Evolutionary conservation across 2,329 filamentous ascomycete species (phyloP).

Genomic region (Seiridium cupressi): DNA sequence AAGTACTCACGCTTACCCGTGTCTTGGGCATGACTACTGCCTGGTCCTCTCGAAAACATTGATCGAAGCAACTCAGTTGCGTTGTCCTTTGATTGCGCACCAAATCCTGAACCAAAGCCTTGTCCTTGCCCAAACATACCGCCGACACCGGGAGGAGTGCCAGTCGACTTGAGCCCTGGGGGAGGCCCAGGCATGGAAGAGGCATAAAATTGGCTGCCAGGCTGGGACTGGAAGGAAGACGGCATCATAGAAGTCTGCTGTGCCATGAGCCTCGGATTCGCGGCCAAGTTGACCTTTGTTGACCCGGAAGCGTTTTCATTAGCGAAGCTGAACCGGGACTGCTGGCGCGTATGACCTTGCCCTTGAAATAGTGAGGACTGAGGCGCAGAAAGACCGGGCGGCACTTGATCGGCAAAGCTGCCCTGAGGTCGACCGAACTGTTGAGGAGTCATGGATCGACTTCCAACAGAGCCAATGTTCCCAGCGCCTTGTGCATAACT

Average conservation of each 20-base stretch:
- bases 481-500: constrained; percentile 47
- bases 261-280: constrained; percentile 76
- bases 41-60: constrained; percentile 41
- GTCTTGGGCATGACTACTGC: constrained; percentile 73
- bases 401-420: constrained; percentile 59
- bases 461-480: constrained; percentile 59
- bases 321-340: constrained; percentile 84
- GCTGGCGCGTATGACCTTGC: constrained; percentile 74
- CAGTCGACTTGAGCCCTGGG: constrained; percentile 90
- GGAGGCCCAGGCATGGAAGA: constrained; percentile 88
- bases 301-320: constrained; percentile 67
- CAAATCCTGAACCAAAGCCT: constrained; percentile 73
- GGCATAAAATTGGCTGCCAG: constrained; percentile 73
- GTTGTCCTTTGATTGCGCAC: constrained; percentile 67
- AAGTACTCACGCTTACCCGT: constrained; percentile 98
- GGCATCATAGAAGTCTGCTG: constrained; percentile 89
- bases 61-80: constrained; percentile 68
- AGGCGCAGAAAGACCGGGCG: constrained; percentile 55
- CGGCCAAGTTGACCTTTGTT: constrained; percentile 71
- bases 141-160: constrained; percentile 68
- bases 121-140: constrained; percentile 93
- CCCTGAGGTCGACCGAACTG: constrained; percentile 69
- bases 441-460: constrained; percentile 75
- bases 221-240: constrained; percentile 56
- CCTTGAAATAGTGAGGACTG: constrained; percentile 52